These are phyloP conservation scores for Cerrena zonata DNA, from an alignment of 1,284 basidiomycete genomes.

Conservation along the genomic window DNA sequence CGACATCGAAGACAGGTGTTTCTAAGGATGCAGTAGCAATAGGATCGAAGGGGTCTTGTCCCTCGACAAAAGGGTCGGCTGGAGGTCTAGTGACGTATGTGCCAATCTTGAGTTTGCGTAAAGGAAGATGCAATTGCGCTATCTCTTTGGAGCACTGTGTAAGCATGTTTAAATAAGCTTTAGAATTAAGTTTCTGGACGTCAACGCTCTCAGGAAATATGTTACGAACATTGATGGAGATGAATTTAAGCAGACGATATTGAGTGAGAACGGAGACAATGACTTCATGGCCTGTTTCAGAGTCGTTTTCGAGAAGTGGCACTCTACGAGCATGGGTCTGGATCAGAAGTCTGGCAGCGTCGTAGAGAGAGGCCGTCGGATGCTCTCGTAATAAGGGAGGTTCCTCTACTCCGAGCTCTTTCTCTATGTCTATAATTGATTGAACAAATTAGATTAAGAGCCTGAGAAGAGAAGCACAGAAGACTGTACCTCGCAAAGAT, in stretches of 20 bases:
- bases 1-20: conserved; percentile 95
- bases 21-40: conserved; percentile 88
- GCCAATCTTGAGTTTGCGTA: conserved; percentile 87
- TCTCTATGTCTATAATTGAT: conserved; percentile 77
- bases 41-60: conserved; percentile 74
- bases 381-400: conserved; percentile 89
- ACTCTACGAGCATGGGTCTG: conserved; percentile 93
- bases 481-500: conserved; percentile 69
- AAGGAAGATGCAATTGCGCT: conserved; percentile 68
- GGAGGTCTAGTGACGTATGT: conserved; percentile 70
- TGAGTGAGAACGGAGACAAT: conserved; percentile 96
- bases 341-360: conserved; percentile 86
- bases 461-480: conserved; percentile 13
- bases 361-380: conserved; percentile 83
- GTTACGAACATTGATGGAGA: conserved; percentile 87
- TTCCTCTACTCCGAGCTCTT: conserved; percentile 83
- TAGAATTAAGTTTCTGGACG: background rate
- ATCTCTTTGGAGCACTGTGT: conserved; percentile 72
- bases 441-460: conserved; percentile 18
- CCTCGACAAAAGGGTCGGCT: conserved; percentile 37
- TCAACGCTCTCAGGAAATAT: conserved; percentile 6
- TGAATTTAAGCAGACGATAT: conserved; percentile 96
- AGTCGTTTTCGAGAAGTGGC: conserved; percentile 89
- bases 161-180: no score
- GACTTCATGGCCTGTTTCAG: conserved; percentile 91